phyloP scores from a whole-genome alignment of 2,329 filamentous ascomycete genomes.

The Fusarium subtropicale region DNA sequence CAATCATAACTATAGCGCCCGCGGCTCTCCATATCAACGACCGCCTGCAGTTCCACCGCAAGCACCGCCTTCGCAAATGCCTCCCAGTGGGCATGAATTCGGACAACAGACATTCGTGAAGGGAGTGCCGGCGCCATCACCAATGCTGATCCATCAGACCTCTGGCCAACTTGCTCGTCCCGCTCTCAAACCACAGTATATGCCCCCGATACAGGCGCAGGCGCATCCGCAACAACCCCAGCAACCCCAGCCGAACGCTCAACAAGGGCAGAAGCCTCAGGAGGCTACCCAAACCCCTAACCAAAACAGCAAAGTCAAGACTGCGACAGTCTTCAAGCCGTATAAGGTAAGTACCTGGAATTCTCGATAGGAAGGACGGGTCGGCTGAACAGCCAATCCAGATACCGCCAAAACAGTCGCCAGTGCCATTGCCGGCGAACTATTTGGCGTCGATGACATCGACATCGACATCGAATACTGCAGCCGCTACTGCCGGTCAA shows the following conservation, averaged over 20 bases:
- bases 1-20: conserved; percentile 2
- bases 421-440: conserved; percentile 58
- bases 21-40: conserved; percentile 9
- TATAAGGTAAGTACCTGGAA: conserved; percentile 51
- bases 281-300: conserved; percentile 10
- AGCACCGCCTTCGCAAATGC: conserved; percentile 2
- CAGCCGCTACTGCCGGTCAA: conserved; percentile 32
- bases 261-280: conserved; percentile 1
- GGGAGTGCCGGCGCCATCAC: neutral
- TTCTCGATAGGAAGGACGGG: conserved; percentile 39
- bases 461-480: conserved; percentile 43
- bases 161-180: conserved; percentile 29
- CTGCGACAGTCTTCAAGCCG: conserved; percentile 43
- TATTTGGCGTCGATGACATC: conserved; percentile 57
- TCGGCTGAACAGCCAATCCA: conserved; percentile 49
- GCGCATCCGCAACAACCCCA: neutral
- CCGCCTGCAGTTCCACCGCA: neutral
- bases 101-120: conserved; percentile 19
- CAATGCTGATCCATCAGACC: neutral
- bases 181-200: conserved; percentile 41
- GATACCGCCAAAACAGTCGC: conserved; percentile 57
- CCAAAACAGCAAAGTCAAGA: conserved; percentile 44
- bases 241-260: neutral
- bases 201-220: conserved; percentile 14
- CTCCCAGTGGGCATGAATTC: conserved; percentile 10